Evolutionary conservation across 768 basidiomycete species (phyloP), one percentile per base, ranked within the genome.

Genomic region (Epithele typhae): DNA sequence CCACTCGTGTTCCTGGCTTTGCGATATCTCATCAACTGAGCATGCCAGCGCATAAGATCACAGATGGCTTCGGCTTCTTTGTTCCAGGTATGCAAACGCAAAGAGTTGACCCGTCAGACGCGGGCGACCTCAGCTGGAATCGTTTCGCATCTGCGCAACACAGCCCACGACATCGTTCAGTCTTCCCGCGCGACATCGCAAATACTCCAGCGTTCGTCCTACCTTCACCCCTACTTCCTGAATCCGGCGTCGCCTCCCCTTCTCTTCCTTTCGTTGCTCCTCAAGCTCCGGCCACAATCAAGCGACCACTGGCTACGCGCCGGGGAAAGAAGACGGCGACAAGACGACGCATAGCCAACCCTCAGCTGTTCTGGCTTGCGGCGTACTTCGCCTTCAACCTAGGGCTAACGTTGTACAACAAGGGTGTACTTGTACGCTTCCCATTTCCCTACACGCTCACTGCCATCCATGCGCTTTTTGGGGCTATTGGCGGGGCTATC

Each of bases 361-460:
- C 62, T 19, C 55, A 60, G 40, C 54, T 65, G 1, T 69, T 73
- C 43, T 93, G 90, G 90, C 77, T 97, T 15, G 55, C 64, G 4
- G 71, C 91, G 51, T 98, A 96, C 70, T 97, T 99, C 60, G 64
- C 70, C 50, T 87, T 94, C 76, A 98, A 97, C 66, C 82, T 98
- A 23, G 77, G 80, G 10, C 78, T 99, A 53, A 98, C 95, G 7
- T 71, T 99, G 36, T 96, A 91, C 68, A 99, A 99, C 77, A 99
- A 99, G 67, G 76, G 80, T 30, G 83, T 98, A 15, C 81, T 99
- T 51, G 83, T 89, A 43, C 80, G 77, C 46, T 98, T 98, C 61
- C 96, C 96, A 0, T 98, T 91, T 59, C 94, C 95, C 2, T 98
- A 97, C 72, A 88, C 92, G 2, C 76, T 99, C 19, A 97, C 95